Evolutionary conservation across 352 stramenopile species (phyloP).

Genomic region (Pythium brassicae): DNA sequence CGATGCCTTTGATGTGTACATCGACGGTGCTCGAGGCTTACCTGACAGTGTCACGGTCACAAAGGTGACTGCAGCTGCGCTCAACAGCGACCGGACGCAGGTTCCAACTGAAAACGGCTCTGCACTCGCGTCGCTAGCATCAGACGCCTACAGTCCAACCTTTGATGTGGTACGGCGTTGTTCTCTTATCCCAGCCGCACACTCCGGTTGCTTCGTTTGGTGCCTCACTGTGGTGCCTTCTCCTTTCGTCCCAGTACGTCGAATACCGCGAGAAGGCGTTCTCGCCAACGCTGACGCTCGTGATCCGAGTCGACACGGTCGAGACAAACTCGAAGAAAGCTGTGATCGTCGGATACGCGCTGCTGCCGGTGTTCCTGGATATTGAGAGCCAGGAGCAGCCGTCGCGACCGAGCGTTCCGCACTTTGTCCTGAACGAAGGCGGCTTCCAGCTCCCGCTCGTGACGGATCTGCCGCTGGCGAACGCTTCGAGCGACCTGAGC

Average conservation of each 20-base stretch:
- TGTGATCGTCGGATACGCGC: constrained; percentile 71
- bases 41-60: constrained; percentile 67
- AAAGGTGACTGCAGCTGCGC: constrained; percentile 64
- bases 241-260: constrained; percentile 28
- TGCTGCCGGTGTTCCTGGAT: constrained; percentile 74
- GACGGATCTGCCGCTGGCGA: constrained; percentile 31
- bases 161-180: constrained; percentile 47
- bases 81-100: constrained; percentile 46
- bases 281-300: constrained; percentile 76
- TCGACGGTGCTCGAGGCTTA: constrained; percentile 72
- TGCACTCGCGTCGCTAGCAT: constrained; percentile 17
- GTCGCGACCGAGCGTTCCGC: constrained; percentile 34
- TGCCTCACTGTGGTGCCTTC: not conserved
- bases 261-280: constrained; percentile 76
- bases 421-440: constrained; percentile 63
- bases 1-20: constrained; percentile 78
- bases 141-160: constrained; percentile 31
- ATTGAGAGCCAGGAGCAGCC: constrained; percentile 49
- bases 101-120: constrained; percentile 23
- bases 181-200: not conserved
- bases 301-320: constrained; percentile 84
- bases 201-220: not conserved
- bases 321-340: constrained; percentile 43
- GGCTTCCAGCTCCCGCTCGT: constrained; percentile 78
- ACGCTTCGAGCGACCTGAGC: constrained; percentile 27